Conservation (phyloP, 2,329 filamentous ascomycete species). For the Epichloe sylvatica region DNA sequence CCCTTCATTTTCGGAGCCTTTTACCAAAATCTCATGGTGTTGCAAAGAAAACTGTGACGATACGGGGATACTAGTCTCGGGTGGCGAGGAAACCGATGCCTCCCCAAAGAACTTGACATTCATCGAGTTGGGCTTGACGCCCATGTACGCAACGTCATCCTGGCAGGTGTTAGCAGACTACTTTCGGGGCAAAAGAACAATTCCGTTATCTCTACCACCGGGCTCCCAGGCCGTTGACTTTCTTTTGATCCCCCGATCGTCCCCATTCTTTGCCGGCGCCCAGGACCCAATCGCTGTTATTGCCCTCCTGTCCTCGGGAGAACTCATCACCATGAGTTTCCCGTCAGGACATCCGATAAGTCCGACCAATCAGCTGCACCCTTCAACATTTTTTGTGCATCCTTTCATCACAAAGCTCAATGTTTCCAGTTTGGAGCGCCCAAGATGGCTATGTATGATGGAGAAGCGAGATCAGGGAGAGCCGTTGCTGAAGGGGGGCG, state of each 20-base stretch:
- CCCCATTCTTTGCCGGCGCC: slow-evolving; percentile 74
- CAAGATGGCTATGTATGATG: slow-evolving; percentile 79
- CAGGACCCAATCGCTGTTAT: slow-evolving; percentile 85
- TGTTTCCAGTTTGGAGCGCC: slow-evolving; percentile 61
- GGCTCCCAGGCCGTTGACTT: slow-evolving; percentile 69
- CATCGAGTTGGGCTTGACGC: slow-evolving; percentile 76
- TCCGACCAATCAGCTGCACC: slow-evolving; percentile 83
- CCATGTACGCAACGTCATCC: slow-evolving; percentile 78
- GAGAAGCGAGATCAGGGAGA: slow-evolving; percentile 72
- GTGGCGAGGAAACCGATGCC: slow-evolving; percentile 56
- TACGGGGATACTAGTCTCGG: slow-evolving; percentile 74
- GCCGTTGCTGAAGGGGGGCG: slow-evolving; percentile 69
- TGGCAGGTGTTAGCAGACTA: slow-evolving; percentile 74
- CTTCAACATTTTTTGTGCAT: slow-evolving; percentile 72
- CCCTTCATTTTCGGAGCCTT: slow-evolving; percentile 54
- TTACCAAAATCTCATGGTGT: slow-evolving; percentile 77
- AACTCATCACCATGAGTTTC: slow-evolving; percentile 80
- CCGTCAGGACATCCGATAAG: slow-evolving; percentile 83
- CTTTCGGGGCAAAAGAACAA: slow-evolving; percentile 61
- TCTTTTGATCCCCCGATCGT: slow-evolving; percentile 65
- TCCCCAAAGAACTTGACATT: slow-evolving; percentile 72
- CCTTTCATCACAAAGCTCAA: slow-evolving; percentile 68
- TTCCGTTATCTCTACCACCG: slow-evolving; percentile 59
- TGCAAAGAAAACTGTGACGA: slow-evolving; percentile 90
- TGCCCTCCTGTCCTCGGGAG: slow-evolving; percentile 67